These are phyloP conservation scores for Solanum tarijense DNA, from an alignment of 257 asterid species.

Conservation along the genomic window DNA sequence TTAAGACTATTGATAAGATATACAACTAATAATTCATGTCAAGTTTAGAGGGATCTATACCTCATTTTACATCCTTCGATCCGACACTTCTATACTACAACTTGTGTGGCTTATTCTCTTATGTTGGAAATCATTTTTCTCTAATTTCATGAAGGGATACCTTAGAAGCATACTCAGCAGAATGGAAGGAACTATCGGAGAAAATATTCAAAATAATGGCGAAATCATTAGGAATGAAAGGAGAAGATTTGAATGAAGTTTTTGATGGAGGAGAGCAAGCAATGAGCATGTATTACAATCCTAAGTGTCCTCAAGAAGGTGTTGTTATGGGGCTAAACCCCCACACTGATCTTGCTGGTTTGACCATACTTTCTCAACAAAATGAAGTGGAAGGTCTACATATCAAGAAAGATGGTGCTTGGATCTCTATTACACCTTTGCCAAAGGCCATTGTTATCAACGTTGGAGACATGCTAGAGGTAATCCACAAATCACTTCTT, in stretches of 20 bases:
- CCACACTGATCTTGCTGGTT: slow-evolving; percentile 3
- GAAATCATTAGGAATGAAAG: neutral
- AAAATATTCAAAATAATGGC: neutral
- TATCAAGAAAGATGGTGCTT: neutral
- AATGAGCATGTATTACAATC: neutral
- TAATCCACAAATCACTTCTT: neutral
- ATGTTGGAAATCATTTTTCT: neutral
- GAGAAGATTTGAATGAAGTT: neutral
- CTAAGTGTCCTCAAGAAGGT: neutral
- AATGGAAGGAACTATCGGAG: neutral
- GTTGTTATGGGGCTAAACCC: neutral
- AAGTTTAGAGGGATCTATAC: neutral
- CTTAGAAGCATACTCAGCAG: neutral
- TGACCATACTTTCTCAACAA: slow-evolving; percentile 4
- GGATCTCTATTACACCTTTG: neutral
- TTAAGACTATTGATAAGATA: neutral
- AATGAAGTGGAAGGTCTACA: slow-evolving; percentile 4
- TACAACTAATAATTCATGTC: neutral
- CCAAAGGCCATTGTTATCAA: slow-evolving; percentile 5
- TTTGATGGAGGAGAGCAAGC: neutral
- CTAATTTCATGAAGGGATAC: neutral
- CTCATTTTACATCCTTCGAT: neutral
- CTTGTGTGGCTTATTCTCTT: neutral
- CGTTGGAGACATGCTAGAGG: neutral
- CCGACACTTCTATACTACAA: neutral